These are phyloP conservation scores for Oleoguttula mirabilis DNA, from an alignment of 495 filamentous ascomycete species.

Conservation along the genomic window DNA sequence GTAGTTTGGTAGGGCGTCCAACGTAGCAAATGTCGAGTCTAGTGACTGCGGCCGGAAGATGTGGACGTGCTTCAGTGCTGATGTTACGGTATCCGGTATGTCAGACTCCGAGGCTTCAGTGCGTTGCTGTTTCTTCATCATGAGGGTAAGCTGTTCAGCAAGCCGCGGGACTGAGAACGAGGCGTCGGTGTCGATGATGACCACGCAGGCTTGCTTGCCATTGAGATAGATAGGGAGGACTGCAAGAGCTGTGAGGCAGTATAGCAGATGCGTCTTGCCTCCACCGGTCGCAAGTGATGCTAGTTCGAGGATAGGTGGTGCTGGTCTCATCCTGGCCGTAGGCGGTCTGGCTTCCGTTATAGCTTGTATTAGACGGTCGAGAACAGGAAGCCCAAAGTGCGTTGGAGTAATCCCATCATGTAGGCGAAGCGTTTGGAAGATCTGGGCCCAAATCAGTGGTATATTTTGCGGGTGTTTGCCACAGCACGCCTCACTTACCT, in stretches of 20 bases:
- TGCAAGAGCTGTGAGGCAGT: constrained; percentile 50
- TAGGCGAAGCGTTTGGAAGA: too few species aligned
- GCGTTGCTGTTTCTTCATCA: background rate
- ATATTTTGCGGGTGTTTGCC: too few species aligned
- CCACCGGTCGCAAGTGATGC: constrained; percentile 41
- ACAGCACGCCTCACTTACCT: constrained; percentile 36
- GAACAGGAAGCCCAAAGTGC: constrained; percentile 35
- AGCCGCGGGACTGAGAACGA: constrained; percentile 54
- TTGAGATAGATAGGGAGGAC: constrained; percentile 40
- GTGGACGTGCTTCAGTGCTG: constrained; percentile 33
- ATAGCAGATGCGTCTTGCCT: constrained; percentile 57
- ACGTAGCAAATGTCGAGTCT: constrained; percentile 39
- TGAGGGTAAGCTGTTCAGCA: constrained; percentile 26
- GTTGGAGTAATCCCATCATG: too few species aligned
- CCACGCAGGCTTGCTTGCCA: constrained; percentile 48
- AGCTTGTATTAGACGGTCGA: constrained; percentile 38
- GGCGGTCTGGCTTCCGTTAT: background rate
- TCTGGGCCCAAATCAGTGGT: too few species aligned
- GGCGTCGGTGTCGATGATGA: constrained; percentile 58
- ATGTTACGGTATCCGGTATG: constrained; percentile 17
- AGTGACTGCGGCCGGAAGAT: constrained; percentile 46
- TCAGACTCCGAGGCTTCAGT: background rate
- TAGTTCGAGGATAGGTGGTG: constrained; percentile 45
- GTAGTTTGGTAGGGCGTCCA: constrained; percentile 38
- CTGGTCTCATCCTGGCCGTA: constrained; percentile 24